Percentiles rank a stretch among this genome's conserved stretches.
These are phyloP conservation scores for Brassica juncea DNA, from an alignment of 345 rosid genomes.

Conservation along the genomic window DNA sequence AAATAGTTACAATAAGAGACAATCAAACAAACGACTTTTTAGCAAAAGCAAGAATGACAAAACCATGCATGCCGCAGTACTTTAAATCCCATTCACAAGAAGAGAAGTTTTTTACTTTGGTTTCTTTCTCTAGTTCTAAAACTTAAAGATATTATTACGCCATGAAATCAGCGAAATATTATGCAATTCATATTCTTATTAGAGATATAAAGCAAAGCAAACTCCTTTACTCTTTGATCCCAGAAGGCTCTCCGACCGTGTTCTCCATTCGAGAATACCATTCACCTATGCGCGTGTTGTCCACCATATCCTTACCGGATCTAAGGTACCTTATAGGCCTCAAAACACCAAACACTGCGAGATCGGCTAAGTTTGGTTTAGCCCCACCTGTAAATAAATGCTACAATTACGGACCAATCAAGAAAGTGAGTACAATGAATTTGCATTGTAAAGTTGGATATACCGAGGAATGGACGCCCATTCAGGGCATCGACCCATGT, in stretches of 20 bases:
- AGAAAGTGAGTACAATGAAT: not conserved
- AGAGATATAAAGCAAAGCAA: not conserved
- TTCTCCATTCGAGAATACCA: conserved; percentile 82
- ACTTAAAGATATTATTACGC: conserved; percentile 19
- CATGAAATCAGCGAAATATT: conserved; percentile 12
- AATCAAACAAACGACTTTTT: not conserved
- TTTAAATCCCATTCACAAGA: conserved; percentile 20
- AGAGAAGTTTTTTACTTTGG: conserved; percentile 23
- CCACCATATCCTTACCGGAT: conserved; percentile 91
- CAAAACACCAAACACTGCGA: conserved; percentile 84
- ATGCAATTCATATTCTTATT: conserved; percentile 20
- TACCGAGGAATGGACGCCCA: conserved; percentile 72
- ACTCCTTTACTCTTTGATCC: conserved; percentile 47
- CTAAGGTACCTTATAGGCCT: conserved; percentile 80
- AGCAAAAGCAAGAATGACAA: conserved; percentile 10
- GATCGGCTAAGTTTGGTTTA: conserved; percentile 89
- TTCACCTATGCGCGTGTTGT: conserved; percentile 78
- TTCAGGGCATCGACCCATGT: conserved; percentile 87
- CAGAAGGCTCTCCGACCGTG: conserved; percentile 64
- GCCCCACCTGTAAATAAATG: conserved; percentile 58
- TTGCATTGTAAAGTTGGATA: conserved; percentile 16
- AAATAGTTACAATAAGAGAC: not conserved
- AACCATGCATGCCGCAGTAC: conserved; percentile 4
- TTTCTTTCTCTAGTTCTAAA: conserved; percentile 28
- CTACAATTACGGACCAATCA: conserved; percentile 14